These are phyloP conservation scores for Metschnikowia amazonensis DNA, from an alignment of 805 yeast genomes.

Conservation along the genomic window DNA sequence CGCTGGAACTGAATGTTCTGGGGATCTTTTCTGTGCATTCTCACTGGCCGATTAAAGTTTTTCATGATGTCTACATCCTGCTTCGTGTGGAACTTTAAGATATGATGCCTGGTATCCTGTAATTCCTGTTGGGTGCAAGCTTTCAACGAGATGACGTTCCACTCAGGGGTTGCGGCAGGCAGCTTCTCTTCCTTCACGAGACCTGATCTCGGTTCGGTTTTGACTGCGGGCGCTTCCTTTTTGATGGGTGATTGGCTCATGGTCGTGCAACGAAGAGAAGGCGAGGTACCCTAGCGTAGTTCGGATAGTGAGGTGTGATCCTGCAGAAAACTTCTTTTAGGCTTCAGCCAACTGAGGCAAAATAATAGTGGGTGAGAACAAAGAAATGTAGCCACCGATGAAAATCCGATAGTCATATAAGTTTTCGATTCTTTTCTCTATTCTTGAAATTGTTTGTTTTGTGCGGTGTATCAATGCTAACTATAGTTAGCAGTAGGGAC, in stretches of 20 bases:
- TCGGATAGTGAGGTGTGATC: slow-evolving; percentile 1
- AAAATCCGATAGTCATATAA: neutral
- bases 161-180: slow-evolving; percentile 20
- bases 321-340: neutral
- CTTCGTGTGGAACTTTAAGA: slow-evolving; percentile 74
- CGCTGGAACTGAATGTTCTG: slow-evolving; percentile 83
- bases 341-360: neutral
- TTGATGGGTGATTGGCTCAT: slow-evolving; percentile 29
- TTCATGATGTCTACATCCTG: slow-evolving; percentile 65
- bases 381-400: neutral
- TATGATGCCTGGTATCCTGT: slow-evolving; percentile 70
- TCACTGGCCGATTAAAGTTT: slow-evolving; percentile 75
- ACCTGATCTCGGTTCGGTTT: slow-evolving; percentile 20
- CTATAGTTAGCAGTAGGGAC: too few species aligned
- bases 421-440: too few species aligned
- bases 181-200: slow-evolving; percentile 1
- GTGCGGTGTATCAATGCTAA: too few species aligned
- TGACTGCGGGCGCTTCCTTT: slow-evolving; percentile 25
- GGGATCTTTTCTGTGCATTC: slow-evolving; percentile 92
- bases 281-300: neutral
- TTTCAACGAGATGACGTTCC: slow-evolving; percentile 58
- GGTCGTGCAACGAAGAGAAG: slow-evolving; percentile 9
- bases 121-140: slow-evolving; percentile 72
- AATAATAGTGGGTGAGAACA: neutral
- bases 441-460: too few species aligned